Evolutionary conservation across 1,284 basidiomycete genomes (phyloP), one percentile per base, ranked within the genome.

Genomic region (Xanthoconium separans): DNA sequence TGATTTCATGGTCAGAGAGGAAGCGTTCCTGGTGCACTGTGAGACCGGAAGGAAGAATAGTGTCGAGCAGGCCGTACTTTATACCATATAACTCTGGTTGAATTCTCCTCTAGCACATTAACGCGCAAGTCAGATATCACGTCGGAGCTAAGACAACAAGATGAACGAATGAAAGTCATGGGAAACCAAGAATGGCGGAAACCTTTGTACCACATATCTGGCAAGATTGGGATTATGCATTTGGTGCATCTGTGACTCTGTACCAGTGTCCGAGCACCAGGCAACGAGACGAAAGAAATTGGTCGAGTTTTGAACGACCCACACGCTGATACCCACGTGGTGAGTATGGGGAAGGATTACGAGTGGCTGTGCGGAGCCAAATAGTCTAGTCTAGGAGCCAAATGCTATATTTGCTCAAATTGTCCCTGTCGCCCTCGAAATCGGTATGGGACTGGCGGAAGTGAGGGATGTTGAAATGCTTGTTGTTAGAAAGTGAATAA

Each of bases 71-170:
- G 8, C 15, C 75, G 53, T 65, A 86, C 88, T 76, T 89, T 91
- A 70, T 83, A 89, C 88, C 88, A 91, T 18, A 86, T 67, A 3
- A 89, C 77, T 44, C 75, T 76, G 6, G 80, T 77, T 2, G 80
- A 77, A 22, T 74, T 75, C 65, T 89, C 86, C 53, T 80, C 77
- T 1, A 70, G 72, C 2, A 91, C 77, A 56, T 88, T 85, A 2
- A 90, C 72, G 52, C 83, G 77, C 74, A 86, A 77, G 58, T 89
- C 85, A 46, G 83, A 82, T 40, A 91, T 75, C 29, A 90, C 87
- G 70, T 91, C 88, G 42, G 88, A 84, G 61, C 87, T 90, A 43
- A 31, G 39, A 43, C 24, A 39, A 10, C 10, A 30, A 12, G 22
- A 42, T 54, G 46, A 54, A 44, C 12, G n/a, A 43, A 47, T 24